Base-by-base conservation (phyloP, 805 yeast genomes). In the Candida chauliodis region DNA sequence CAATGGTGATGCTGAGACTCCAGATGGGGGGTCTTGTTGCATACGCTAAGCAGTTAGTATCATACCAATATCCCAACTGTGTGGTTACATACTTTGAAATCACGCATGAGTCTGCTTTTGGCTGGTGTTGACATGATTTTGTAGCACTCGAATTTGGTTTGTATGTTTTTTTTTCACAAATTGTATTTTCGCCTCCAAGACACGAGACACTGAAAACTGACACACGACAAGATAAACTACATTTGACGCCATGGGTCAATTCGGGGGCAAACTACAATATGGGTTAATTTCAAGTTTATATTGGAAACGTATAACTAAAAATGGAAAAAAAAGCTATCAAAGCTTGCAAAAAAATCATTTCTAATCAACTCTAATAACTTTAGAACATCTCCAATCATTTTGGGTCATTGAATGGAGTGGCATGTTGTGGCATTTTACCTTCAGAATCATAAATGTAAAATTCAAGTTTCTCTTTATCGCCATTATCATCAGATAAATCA, bases 81-180 rank as follows among this genome's bases (percentile, higher is more conserved):
- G 11, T 5, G 3, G 3, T 9, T 17, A 60, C 84, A 33, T 64
- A 82, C 85, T 63, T 89, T 90, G 66, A 93, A 88, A 66, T 93
- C 99, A 63, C 99, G 85, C 98, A 93, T 93, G 54, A 93, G 79
- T 69, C 99, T 81, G 79, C 96, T 84, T 61, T 96, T 81, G n/a
- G 99, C 99, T 11, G 96, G 93, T 6, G 99, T 93, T 6, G 98
- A 90, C 99, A 91, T 91, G 20, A 19, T 22, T n/a, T n/a, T n/a
- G n/a, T n/a, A n/a, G n/a, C n/a, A n/a, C n/a, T n/a, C n/a, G n/a
- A n/a, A n/a, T n/a, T n/a, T n/a, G n/a, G n/a, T n/a, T n/a, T n/a
- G n/a, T n/a, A n/a, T n/a, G n/a, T n/a, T n/a, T n/a, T n/a, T n/a
- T 16, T 27, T 27, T 16, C 9, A 8, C 19, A 15, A 27, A 8